Evolutionary conservation across 768 basidiomycete species (phyloP), one percentile per base, ranked within the genome.

Genomic region (Daedalea quercina): DNA sequence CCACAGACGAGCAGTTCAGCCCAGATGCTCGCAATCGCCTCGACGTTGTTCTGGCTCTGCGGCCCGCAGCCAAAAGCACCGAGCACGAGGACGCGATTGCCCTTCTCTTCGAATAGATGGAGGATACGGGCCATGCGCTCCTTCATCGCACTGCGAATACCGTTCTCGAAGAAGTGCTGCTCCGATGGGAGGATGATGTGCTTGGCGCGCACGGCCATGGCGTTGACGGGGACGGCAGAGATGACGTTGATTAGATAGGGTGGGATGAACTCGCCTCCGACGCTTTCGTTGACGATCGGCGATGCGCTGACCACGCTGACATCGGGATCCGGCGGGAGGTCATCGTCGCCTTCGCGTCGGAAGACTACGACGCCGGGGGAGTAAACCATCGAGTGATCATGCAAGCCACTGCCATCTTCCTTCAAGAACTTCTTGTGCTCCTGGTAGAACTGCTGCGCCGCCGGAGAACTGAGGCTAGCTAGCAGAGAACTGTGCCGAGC

Each of bases 351-450:
- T 40, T 75, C 75, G 44, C 67, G 67, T n/a, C 74, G 67, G 60
- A 77, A 69, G 7, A 69, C 71, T 41, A 69, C 65, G 24, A 77
- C 70, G 15, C 67, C 67, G 9, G 76, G 76, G 31, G 71, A 70
- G 59, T 75, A 77, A 33, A 77, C 68, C 67, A 77, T 73, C 17
- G 76, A 70, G 48, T 77, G 75, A 52, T 75, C 74, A n/a, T 73
- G 67, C 20, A 75, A 56, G 23, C 74, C 74, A 19, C 67, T 71
- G 26, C 73, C 73, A 37, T 74, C 73, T 1, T 60, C 61, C 9
- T 47, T 60, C 17, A 64, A 54, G 48, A 66, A 71, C 3, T 62
- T 63, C 52, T 57, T 63, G 57, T 75, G 74, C 51, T 70, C 69
- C 33, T 61, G 54, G 60, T 77, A 77, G 55, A 77, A 77, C 25